Percentiles rank a stretch among this genome's conserved stretches.
Conservation (phyloP, 2,329 filamentous ascomycete species). For the Pseudogymnoascus sp. region DNA sequence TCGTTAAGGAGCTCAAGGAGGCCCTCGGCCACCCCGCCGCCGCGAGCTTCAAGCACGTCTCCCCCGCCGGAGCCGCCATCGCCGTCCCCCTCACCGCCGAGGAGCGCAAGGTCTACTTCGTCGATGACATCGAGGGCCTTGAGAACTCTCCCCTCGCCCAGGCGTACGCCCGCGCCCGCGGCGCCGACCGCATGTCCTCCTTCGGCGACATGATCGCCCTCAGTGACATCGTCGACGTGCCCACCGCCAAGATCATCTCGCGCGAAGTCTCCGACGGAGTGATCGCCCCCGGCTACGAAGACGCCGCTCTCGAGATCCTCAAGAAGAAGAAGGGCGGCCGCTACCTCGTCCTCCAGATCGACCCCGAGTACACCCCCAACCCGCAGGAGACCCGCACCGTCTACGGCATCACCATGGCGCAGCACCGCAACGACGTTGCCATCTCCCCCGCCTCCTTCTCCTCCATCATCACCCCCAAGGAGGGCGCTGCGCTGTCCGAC, state of each 20-base stretch:
- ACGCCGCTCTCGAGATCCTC: slow-evolving; percentile 80
- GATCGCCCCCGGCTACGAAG: slow-evolving; percentile 79
- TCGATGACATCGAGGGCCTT: slow-evolving; percentile 86
- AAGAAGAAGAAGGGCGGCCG: slow-evolving; percentile 98
- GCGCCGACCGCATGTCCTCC: slow-evolving; percentile 96
- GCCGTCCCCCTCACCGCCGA: slow-evolving; percentile 76
- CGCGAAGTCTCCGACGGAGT: slow-evolving; percentile 97
- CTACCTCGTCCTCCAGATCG: slow-evolving; percentile 93
- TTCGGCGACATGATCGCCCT: slow-evolving; percentile 96
- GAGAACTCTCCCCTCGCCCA: slow-evolving; percentile 81
- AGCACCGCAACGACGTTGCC: slow-evolving; percentile 85
- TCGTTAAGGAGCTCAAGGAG: slow-evolving; percentile 91
- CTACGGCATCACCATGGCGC: slow-evolving; percentile 79
- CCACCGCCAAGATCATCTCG: slow-evolving; percentile 94
- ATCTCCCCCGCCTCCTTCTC: slow-evolving; percentile 81
- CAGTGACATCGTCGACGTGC: slow-evolving; percentile 80
- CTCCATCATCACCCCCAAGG: slow-evolving; percentile 80
- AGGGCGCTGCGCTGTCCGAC: slow-evolving; percentile 63
- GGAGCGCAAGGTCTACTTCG: slow-evolving; percentile 97
- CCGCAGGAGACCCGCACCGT: slow-evolving; percentile 73
- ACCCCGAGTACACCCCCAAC: slow-evolving; percentile 73
- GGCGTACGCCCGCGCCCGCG: slow-evolving; percentile 90
- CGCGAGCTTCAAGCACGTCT: slow-evolving; percentile 98
- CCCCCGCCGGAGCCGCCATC: slow-evolving; percentile 90
- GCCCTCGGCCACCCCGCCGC: slow-evolving; percentile 83